Base-by-base conservation (phyloP, 1,284 basidiomycete genomes). In the Fomitopsis palustris region DNA sequence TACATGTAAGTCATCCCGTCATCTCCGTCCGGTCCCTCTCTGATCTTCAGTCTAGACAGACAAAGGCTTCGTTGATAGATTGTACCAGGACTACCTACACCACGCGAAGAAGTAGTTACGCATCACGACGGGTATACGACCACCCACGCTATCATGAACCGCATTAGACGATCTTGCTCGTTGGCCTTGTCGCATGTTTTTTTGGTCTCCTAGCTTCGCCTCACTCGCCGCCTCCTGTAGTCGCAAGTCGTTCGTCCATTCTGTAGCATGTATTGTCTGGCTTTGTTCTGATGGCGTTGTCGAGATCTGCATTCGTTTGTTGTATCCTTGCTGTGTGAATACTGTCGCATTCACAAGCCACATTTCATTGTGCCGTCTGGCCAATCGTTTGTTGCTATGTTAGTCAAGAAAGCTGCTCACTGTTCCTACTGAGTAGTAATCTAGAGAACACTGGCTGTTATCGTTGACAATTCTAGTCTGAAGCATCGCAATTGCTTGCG, bases 1-100 rank as follows among this genome's bases (percentile, higher is more conserved):
- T 92, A 58, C 85, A 90, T 70, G 88, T 92, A 58, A 69, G 86
- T 27, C 8, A 25, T 2, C 27, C 21, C 19, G 45, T 25, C 3
- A 12, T 39, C 19, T 29, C n/a, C 8, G 31, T 35, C 16, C 54
- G 5, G 16, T 19, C 4, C 35, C 35, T 3, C 16, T 16, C 47
- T 47, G 16, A 29, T 19, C 57, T n/a, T 27, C 31, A n/a, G 21
- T 55, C 2, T 51, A 70, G 69, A 62, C 64, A 10, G 65, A 70
- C 61, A 58, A 59, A 25, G 38, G 39, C 19, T 70, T 70, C 42
- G 66, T 68, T 7, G 66, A 70, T 45, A 59, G 49, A n/a, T 59
- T 70, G 17, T 70, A 67, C 60, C 52, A 65, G 19, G 64, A 66
- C 39, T 70, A 70, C 54, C 31, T 55, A 6, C 23, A 42, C 7